These are phyloP conservation scores for Saturnispora sanitii DNA, from an alignment of 805 yeast species.

Conservation along the genomic window DNA sequence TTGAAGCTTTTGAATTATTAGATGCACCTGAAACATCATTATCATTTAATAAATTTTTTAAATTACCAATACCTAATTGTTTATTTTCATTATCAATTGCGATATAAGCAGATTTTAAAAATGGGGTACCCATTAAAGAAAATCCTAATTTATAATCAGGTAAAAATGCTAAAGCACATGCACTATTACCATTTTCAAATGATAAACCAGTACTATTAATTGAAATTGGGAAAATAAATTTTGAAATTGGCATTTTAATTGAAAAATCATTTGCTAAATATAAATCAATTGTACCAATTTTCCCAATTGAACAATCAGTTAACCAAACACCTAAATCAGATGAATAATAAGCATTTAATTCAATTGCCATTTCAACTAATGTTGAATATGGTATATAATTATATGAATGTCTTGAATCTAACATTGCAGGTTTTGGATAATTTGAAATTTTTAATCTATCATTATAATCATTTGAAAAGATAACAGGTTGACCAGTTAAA, in stretches of 20 bases:
- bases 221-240: slow-evolving; percentile 34
- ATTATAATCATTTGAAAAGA: slow-evolving; percentile 27
- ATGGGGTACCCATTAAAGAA: slow-evolving; percentile 48
- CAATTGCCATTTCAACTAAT: slow-evolving; percentile 55
- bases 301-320: slow-evolving; percentile 46
- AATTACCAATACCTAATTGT: slow-evolving; percentile 36
- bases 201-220: slow-evolving; percentile 29
- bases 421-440: slow-evolving; percentile 40
- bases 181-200: slow-evolving; percentile 44
- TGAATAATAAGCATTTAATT: slow-evolving; percentile 56
- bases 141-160: slow-evolving; percentile 42
- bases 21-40: neutral
- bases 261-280: slow-evolving; percentile 38
- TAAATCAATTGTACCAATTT: slow-evolving; percentile 43
- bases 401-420: slow-evolving; percentile 46
- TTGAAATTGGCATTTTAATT: slow-evolving; percentile 40
- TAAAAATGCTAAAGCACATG: slow-evolving; percentile 45
- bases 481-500: slow-evolving; percentile 18
- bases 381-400: slow-evolving; percentile 46
- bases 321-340: slow-evolving; percentile 43
- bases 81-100: slow-evolving; percentile 56
- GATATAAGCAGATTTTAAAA: slow-evolving; percentile 41
- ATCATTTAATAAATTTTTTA: slow-evolving; percentile 33
- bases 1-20: neutral
- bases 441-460: slow-evolving; percentile 31